Evolutionary conservation across 805 yeast genomes (phyloP).

Genomic region (Huiozyma sinensis): DNA sequence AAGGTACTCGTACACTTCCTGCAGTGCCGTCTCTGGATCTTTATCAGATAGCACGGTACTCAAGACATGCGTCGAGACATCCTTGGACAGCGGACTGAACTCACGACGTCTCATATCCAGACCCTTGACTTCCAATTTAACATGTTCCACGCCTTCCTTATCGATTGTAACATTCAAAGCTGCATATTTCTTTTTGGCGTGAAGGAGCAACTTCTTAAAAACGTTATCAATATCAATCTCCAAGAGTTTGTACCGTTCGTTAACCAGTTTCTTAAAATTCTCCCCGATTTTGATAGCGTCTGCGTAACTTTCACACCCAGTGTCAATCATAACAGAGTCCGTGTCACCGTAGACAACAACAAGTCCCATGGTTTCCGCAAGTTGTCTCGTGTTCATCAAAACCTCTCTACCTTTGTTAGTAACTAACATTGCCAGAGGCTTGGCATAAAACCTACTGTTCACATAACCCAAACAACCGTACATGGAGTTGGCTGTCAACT

Average conservation of each 20-base stretch:
- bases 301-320: slow-evolving; percentile 54
- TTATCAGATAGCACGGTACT: slow-evolving; percentile 57
- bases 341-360: slow-evolving; percentile 96
- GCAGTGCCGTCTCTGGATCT: slow-evolving; percentile 69
- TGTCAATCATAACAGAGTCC: slow-evolving; percentile 97
- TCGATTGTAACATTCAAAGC: slow-evolving; percentile 57
- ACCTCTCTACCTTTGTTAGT: slow-evolving; percentile 94
- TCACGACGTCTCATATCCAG: slow-evolving; percentile 96
- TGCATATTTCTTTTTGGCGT: slow-evolving; percentile 96
- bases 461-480: slow-evolving; percentile 95
- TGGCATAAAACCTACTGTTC: slow-evolving; percentile 87
- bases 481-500: slow-evolving; percentile 98
- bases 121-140: slow-evolving; percentile 82
- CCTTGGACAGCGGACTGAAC: slow-evolving; percentile 86
- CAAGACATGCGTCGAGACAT: slow-evolving; percentile 67
- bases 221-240: slow-evolving; percentile 95
- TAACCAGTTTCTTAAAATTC: slow-evolving; percentile 73
- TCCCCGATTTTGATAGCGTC: slow-evolving; percentile 80
- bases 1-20: slow-evolving; percentile 60
- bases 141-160: slow-evolving; percentile 45
- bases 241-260: slow-evolving; percentile 73
- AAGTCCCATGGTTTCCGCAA: slow-evolving; percentile 77
- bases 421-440: slow-evolving; percentile 90
- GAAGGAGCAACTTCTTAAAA: slow-evolving; percentile 71
- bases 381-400: slow-evolving; percentile 80